Conservation (phyloP, 176 grass and related monocot species). For the Avena insularis region DNA sequence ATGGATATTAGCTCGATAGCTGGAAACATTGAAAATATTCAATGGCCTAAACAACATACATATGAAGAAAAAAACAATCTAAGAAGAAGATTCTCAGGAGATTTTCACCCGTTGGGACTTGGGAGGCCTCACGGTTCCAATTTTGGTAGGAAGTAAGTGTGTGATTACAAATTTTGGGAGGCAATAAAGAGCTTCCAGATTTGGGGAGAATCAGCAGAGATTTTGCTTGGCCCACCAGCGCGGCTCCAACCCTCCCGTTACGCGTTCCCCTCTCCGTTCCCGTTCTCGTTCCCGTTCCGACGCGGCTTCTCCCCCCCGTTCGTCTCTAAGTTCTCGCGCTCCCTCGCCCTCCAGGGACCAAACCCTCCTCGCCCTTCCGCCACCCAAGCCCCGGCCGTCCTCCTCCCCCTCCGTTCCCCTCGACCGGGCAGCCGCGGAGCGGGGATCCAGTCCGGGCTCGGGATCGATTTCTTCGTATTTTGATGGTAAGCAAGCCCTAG, state of each 20-base stretch:
- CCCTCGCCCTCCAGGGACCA: neutral
- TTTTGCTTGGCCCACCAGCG: constrained; percentile 14
- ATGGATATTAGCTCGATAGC: no score
- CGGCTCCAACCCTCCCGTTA: constrained; percentile 2
- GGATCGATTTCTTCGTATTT: neutral
- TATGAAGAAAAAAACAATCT: neutral
- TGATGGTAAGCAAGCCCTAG: constrained; percentile 20
- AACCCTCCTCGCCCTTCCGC: neutral
- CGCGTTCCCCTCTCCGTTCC: constrained; percentile 17
- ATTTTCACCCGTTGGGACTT: neutral
- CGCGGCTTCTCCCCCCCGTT: neutral
- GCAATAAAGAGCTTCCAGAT: neutral
- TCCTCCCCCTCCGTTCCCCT: neutral
- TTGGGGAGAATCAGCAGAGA: neutral
- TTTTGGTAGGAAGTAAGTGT: neutral
- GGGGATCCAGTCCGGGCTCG: constrained; percentile 17
- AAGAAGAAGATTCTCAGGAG: neutral
- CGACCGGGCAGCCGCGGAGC: neutral
- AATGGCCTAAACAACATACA: neutral
- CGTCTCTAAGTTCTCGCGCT: constrained; percentile 27
- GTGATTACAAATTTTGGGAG: neutral
- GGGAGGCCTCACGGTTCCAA: neutral
- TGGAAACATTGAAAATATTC: neutral
- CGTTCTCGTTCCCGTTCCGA: neutral
- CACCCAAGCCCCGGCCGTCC: neutral